Percentiles rank a stretch among this genome's conserved stretches.
Conservation (phyloP, 805 yeast species). For the Spathaspora hagerdaliae region DNA sequence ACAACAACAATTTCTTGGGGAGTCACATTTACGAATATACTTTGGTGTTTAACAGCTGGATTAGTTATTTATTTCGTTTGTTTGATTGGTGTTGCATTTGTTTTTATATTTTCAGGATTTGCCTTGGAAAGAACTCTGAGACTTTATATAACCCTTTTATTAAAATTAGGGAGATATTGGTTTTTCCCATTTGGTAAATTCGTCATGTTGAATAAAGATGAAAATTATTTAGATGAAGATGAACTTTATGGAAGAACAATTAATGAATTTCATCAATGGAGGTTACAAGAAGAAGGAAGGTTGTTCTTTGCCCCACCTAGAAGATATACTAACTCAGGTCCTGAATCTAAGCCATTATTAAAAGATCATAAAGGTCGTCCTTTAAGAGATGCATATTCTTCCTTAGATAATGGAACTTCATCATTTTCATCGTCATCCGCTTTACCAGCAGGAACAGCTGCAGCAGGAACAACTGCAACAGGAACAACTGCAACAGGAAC, state of each 20-base stretch:
- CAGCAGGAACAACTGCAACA: neutral
- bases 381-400: conserved; percentile 33
- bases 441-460: neutral
- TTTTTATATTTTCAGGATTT: conserved; percentile 38
- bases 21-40: conserved; percentile 61
- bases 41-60: conserved; percentile 80
- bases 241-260: conserved; percentile 82
- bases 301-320: conserved; percentile 75
- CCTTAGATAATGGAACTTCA: conserved; percentile 18
- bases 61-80: conserved; percentile 53
- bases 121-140: conserved; percentile 48
- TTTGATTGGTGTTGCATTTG: conserved; percentile 43
- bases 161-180: conserved; percentile 65
- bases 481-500: neutral
- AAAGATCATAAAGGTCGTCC: conserved; percentile 42
- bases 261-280: conserved; percentile 86
- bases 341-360: conserved; percentile 34
- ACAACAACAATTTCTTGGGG: conserved; percentile 53
- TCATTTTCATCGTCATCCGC: neutral
- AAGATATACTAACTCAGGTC: conserved; percentile 25
- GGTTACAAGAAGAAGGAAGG: conserved; percentile 69
- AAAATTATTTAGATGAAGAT: conserved; percentile 81
- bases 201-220: conserved; percentile 72
- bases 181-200: conserved; percentile 87
- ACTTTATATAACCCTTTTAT: conserved; percentile 59